These are phyloP conservation scores for Penicillium sp. DNA, from an alignment of 2,329 filamentous ascomycete species.

Conservation along the genomic window DNA sequence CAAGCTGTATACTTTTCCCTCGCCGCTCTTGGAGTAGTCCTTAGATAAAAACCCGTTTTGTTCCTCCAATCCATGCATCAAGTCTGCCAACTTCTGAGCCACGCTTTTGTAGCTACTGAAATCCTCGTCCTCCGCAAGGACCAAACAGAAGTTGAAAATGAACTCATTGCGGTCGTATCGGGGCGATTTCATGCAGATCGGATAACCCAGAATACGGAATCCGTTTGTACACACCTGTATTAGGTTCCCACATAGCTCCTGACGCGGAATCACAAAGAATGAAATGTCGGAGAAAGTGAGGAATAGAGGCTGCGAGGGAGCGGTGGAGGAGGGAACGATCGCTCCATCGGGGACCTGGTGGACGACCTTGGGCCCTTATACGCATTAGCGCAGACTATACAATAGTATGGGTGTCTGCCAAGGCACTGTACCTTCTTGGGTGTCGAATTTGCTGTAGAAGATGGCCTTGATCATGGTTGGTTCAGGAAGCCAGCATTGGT, in stretches of 20 bases:
- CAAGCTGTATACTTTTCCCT: constrained; percentile 65
- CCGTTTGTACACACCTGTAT: constrained; percentile 73
- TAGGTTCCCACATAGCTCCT: constrained; percentile 92
- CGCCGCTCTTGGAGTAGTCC: constrained; percentile 50
- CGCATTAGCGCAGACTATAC: constrained; percentile 14
- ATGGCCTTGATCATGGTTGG: constrained; percentile 65
- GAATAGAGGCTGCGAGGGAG: constrained; percentile 64
- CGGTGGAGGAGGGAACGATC: constrained; percentile 54
- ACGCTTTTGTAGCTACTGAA: constrained; percentile 82
- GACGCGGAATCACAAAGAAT: constrained; percentile 91
- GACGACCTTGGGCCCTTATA: constrained; percentile 63
- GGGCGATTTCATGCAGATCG: constrained; percentile 81
- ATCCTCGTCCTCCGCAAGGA: constrained; percentile 72
- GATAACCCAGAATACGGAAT: constrained; percentile 83
- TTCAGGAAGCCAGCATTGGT: constrained; percentile 6
- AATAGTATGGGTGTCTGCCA: background rate
- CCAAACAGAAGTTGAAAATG: constrained; percentile 96
- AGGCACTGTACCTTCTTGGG: constrained; percentile 53
- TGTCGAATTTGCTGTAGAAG: constrained; percentile 71
- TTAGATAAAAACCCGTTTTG: constrained; percentile 77
- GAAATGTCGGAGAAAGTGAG: constrained; percentile 86
- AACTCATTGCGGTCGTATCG: constrained; percentile 93
- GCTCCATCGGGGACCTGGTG: constrained; percentile 68
- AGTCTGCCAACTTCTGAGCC: constrained; percentile 80
- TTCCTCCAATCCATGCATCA: constrained; percentile 89